Percentiles rank a stretch among this genome's conserved stretches.
Conservation (phyloP, 495 filamentous ascomycete genomes). For the Darksidea phi region DNA sequence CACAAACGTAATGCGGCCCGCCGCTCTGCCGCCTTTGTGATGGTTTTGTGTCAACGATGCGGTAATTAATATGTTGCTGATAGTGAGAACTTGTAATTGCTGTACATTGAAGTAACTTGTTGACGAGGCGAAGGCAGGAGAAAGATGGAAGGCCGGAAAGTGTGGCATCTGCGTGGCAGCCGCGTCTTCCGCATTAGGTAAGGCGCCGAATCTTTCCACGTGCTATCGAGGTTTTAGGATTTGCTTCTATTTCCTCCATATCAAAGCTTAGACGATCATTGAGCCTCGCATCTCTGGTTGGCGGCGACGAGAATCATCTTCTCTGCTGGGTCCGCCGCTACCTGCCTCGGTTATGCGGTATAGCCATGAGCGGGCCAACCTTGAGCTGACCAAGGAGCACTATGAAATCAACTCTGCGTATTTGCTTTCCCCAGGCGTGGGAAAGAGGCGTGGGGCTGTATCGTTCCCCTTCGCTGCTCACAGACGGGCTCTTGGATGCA, state of each 20-base stretch:
- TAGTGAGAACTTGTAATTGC: background rate
- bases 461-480: no score
- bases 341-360: background rate
- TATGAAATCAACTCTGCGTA: no score
- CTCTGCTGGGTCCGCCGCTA: background rate
- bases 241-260: background rate
- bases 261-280: slow-evolving; percentile 15
- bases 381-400: no score
- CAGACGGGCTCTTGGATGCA: no score
- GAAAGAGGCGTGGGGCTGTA: no score
- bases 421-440: no score
- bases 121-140: background rate
- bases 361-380: no score
- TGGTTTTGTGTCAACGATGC: slow-evolving; percentile 14
- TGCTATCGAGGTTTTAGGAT: slow-evolving; percentile 20
- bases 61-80: background rate
- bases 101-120: background rate
- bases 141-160: background rate
- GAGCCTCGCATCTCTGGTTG: slow-evolving; percentile 4
- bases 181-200: slow-evolving; percentile 8
- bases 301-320: background rate
- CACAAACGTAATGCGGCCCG: slow-evolving; percentile 23
- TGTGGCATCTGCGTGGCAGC: slow-evolving; percentile 2
- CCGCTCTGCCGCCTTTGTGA: background rate
- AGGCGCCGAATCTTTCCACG: slow-evolving; percentile 10